These are phyloP conservation scores for Mycena haematopus DNA, from an alignment of 768 basidiomycete species.

Conservation along the genomic window DNA sequence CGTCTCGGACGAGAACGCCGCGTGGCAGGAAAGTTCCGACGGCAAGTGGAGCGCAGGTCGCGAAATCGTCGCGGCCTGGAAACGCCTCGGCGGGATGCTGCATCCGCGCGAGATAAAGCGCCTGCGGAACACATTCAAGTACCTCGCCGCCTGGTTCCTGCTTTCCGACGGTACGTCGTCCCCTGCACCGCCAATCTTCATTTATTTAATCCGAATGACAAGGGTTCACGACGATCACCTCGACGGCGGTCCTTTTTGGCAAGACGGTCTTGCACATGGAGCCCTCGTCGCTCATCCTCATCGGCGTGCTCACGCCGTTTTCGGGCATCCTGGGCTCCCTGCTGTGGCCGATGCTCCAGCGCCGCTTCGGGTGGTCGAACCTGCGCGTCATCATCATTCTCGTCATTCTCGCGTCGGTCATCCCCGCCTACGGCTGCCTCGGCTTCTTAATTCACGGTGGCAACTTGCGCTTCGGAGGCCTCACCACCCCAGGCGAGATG, in stretches of 20 bases:
- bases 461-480: conserved; percentile 63
- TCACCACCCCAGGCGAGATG: conserved; percentile 86
- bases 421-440: conserved; percentile 84
- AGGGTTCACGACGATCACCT: conserved; percentile 94
- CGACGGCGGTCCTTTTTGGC: conserved; percentile 90
- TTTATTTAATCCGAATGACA: not conserved
- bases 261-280: conserved; percentile 88
- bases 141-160: conserved; percentile 93
- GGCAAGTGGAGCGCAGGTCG: conserved; percentile 31
- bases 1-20: conserved; percentile 10
- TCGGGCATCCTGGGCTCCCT: conserved; percentile 87
- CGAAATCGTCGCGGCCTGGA: conserved; percentile 78
- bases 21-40: conserved; percentile 29
- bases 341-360: conserved; percentile 79
- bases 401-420: conserved; percentile 66
- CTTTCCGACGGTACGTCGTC: conserved; percentile 81
- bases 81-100: conserved; percentile 75
- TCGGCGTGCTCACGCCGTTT: conserved; percentile 79
- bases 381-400: conserved; percentile 68
- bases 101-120: conserved; percentile 72
- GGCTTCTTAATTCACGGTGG: conserved; percentile 71
- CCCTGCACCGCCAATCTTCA: not conserved
- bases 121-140: conserved; percentile 85
- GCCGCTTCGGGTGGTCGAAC: conserved; percentile 67
- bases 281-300: conserved; percentile 75